These are phyloP conservation scores for Straminergon stramineum DNA, from an alignment of 225 moss, liverwort and hornwort species.

Conservation along the genomic window DNA sequence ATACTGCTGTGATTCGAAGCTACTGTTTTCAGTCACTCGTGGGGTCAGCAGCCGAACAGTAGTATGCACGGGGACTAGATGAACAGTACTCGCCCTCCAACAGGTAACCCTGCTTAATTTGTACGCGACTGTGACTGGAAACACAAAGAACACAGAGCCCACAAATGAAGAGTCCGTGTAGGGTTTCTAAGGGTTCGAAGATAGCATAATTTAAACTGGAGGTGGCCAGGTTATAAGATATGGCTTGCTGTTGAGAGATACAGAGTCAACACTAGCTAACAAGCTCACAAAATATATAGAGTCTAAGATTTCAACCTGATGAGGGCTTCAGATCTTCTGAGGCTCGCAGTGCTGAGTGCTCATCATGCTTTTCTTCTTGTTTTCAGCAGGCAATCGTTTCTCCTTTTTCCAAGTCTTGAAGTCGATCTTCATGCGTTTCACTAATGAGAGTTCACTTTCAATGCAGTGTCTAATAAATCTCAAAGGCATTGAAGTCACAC, in stretches of 20 bases:
- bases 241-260: not conserved
- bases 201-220: not conserved
- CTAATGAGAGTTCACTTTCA: not conserved
- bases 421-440: not conserved
- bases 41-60: not conserved
- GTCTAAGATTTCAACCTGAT: not conserved
- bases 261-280: not conserved
- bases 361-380: not conserved
- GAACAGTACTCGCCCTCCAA: not conserved
- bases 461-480: not conserved
- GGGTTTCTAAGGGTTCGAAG: not conserved
- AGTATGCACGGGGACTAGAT: not conserved
- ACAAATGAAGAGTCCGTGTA: not conserved
- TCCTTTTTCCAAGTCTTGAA: not conserved
- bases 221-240: not conserved
- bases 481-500: not conserved
- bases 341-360: not conserved
- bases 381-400: not conserved
- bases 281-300: not conserved
- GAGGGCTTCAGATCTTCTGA: not conserved
- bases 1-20: not conserved
- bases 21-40: not conserved
- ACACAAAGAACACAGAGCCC: not conserved
- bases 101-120: not conserved
- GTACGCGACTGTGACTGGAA: not conserved